Evolutionary conservation across 306 rosid genomes (phyloP).

Genomic region (Fragaria iinumae): DNA sequence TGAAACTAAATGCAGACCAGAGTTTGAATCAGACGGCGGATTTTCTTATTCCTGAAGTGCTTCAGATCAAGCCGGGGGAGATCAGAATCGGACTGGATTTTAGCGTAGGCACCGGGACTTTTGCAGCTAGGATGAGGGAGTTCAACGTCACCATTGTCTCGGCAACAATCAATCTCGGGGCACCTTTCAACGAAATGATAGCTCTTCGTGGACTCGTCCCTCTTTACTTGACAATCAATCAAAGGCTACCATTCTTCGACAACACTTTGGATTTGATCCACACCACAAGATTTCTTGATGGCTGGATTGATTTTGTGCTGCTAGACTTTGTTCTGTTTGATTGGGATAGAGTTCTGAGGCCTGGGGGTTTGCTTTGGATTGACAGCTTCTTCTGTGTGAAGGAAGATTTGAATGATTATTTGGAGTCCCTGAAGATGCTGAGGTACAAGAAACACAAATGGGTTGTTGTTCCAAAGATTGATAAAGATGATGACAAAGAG

Average conservation of each 20-base stretch:
- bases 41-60: slow-evolving; percentile 55
- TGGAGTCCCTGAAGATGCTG: slow-evolving; percentile 50
- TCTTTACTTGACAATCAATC: slow-evolving; percentile 63
- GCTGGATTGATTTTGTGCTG: slow-evolving; percentile 72
- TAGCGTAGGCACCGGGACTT: slow-evolving; percentile 77
- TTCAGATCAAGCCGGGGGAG: slow-evolving; percentile 55
- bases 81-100: slow-evolving; percentile 69
- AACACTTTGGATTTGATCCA: slow-evolving; percentile 77
- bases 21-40: slow-evolving; percentile 36
- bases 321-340: slow-evolving; percentile 70
- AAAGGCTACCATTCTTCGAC: slow-evolving; percentile 70
- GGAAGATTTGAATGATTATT: slow-evolving; percentile 63
- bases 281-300: slow-evolving; percentile 73
- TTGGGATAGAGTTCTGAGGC: slow-evolving; percentile 77
- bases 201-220: slow-evolving; percentile 78
- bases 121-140: slow-evolving; percentile 74
- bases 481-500: slow-evolving; percentile 58
- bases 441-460: slow-evolving; percentile 68
- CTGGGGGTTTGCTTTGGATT: slow-evolving; percentile 80
- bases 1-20: slow-evolving; percentile 24
- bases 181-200: slow-evolving; percentile 75
- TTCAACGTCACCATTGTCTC: slow-evolving; percentile 65
- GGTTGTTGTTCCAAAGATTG: slow-evolving; percentile 71
- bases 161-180: slow-evolving; percentile 63
- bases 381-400: slow-evolving; percentile 69